These are phyloP conservation scores for Suillus cothurnatus DNA, from an alignment of 768 basidiomycete species.

Conservation along the genomic window DNA sequence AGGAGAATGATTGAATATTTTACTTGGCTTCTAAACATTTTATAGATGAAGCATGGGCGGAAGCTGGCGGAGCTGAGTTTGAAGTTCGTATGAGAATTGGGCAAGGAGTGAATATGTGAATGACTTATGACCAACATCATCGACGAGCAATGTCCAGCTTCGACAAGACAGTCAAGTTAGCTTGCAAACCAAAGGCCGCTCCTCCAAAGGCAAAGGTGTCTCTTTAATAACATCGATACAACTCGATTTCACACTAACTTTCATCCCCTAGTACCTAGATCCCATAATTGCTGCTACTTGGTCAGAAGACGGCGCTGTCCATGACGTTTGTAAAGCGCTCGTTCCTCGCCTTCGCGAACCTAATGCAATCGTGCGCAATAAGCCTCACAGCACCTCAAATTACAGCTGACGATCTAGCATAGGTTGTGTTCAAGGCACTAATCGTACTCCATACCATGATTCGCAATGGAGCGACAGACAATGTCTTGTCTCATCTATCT, in stretches of 20 bases:
- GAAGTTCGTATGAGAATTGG: constrained; percentile 16
- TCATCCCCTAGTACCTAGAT: constrained; percentile 78
- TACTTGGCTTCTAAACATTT: background rate
- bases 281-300: constrained; percentile 97
- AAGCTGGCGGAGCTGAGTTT: constrained; percentile 28
- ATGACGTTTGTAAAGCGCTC: constrained; percentile 91
- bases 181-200: constrained; percentile 96
- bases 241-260: constrained; percentile 8
- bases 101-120: constrained; percentile 11
- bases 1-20: background rate
- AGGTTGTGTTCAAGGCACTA: constrained; percentile 98
- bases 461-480: constrained; percentile 94
- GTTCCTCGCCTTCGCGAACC: constrained; percentile 86
- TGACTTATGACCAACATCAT: constrained; percentile 11
- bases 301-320: constrained; percentile 90
- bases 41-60: background rate
- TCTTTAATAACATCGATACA: constrained; percentile 1
- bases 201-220: constrained; percentile 93
- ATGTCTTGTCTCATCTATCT: constrained; percentile 82
- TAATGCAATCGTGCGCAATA: constrained; percentile 77
- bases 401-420: constrained; percentile 2
- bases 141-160: constrained; percentile 63
- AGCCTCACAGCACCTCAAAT: background rate
- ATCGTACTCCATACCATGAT: constrained; percentile 97
- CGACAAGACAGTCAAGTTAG: constrained; percentile 93